Evolutionary conservation across 768 basidiomycete genomes (phyloP), one percentile per base, ranked within the genome.

Genomic region (Mycena epipterygia): DNA sequence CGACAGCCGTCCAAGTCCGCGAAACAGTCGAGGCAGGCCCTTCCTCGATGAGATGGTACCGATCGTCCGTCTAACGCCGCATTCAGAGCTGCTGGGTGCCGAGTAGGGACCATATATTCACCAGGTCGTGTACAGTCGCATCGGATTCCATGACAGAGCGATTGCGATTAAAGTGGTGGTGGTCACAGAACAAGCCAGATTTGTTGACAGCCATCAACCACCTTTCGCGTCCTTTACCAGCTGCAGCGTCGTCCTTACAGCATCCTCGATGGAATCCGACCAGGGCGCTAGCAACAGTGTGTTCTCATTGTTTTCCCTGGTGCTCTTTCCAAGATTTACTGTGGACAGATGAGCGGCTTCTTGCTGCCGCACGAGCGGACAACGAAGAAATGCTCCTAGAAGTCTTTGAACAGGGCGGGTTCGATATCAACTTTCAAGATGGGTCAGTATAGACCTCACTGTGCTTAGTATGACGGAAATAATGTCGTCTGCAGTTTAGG

Each of bases 361-460:
- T 95, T 33, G 89, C 89, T 32, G 94, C 93, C 13, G 94, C 93
- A 33, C 89, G 93, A 75, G 74, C 79, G 21, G 94, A 95, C 81
- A 89, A 93, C 79, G 89, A 90, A 72, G 93, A 92, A 5, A 78
- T 92, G 70, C 76, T 95, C 27, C 74, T 87, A 1, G 89, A 90
- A 57, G 82, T 93, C 17, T 87, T 95, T 64, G 83, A 87, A 23
- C 76, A 88, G 41, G 88, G 83, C 7, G 74, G 75, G 4, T 91
- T 89, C 73, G 88, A 95, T 77, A 91, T 95, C 70, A 96, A 96
- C 79, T 90, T 84, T 74, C 84, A 85, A 74, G 94, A 95, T 76
- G 93, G 93, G 94, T 94, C 76, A 73, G 93, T 85, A 49, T 37
- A 30, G 66, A 64, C 64, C 46, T 52, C 51, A 41, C 46, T 69